Base-by-base conservation (phyloP, 169 alveolate species). In the Eimeria sp. region DNA sequence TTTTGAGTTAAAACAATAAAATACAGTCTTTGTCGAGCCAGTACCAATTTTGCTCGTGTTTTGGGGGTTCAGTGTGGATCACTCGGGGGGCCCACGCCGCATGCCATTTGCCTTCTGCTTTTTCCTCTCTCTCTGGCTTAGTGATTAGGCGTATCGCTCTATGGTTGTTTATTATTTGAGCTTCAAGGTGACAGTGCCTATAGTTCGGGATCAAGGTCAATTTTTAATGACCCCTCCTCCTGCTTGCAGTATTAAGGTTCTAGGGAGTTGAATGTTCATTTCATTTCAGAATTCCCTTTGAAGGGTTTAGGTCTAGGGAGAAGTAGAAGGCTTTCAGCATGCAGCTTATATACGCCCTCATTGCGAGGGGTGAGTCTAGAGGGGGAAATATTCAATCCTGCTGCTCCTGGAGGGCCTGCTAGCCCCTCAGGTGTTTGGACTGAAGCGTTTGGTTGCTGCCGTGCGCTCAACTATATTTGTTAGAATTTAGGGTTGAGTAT, bases 311-410 rank as follows among this genome's bases (percentile, higher is more conserved):
- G 54, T 72, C 92, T 43, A 7, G 43, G 80, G 18, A 16, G 92
- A 30, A 84, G 80, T 80, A 30, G 78, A 70, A 70, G 87, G 78
- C 57, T 25, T 61, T 61, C 65, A 58, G 58, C n/a, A 76, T 76
- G 95, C 95, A 91, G 54, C 91, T 91, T 51, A 91, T 91, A n/a
- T 91, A 91, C 91, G 95, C 95, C 90, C 95, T 91, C 90, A 84
- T 82, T 40, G 95, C 95, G 61, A 47, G 90, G 58, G 95, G 95
- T 91, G 82, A 91, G 95, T 22, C 3, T 11, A 27, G 47, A 20
- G 70, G 43, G 3, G 63, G 34, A 45, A 11, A 14, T 18, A 6
- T 75, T 30, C 73, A n/a, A 27, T 7, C 0, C 30, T 82, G 90
- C 27, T 54, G 73, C 51, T 30, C 6, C 7, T 10, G n/a, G 20